Evolutionary conservation across 1,284 basidiomycete genomes (phyloP).

Genomic region (Ceratobasidium sp.): DNA sequence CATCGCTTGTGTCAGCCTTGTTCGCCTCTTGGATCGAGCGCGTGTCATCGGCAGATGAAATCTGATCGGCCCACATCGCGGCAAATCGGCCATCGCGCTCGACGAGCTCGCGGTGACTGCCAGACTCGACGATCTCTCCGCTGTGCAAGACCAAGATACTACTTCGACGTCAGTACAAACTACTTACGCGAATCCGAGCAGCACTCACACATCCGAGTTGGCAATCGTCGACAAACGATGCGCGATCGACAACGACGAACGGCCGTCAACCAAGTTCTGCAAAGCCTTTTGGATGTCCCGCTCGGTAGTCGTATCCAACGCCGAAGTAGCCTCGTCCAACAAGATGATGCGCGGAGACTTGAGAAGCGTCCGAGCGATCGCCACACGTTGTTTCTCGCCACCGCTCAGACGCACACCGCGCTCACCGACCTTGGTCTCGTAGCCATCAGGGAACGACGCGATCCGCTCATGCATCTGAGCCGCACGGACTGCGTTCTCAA

Average conservation of each 20-base stretch:
- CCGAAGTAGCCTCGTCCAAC: constrained; percentile 82
- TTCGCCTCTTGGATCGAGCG: constrained; percentile 50
- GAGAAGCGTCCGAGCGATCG: constrained; percentile 86
- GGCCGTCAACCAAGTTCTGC: constrained; percentile 74
- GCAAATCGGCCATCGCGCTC: constrained; percentile 78
- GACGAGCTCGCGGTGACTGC: constrained; percentile 79
- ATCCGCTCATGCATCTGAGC: constrained; percentile 88
- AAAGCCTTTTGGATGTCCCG: constrained; percentile 87
- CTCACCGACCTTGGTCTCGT: constrained; percentile 82
- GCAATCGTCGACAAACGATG: constrained; percentile 84
- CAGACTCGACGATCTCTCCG: constrained; percentile 83
- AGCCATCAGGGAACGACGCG: constrained; percentile 81
- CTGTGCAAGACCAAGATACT: constrained; percentile 87
- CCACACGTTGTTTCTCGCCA: constrained; percentile 88
- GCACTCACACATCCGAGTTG: constrained; percentile 73
- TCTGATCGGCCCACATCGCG: constrained; percentile 84
- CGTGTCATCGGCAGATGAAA: constrained; percentile 66
- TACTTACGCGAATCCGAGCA: constrained; percentile 49
- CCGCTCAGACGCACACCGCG: constrained; percentile 83
- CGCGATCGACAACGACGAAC: constrained; percentile 83
- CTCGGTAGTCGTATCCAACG: constrained; percentile 85
- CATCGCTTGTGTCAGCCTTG: constrained; percentile 64
- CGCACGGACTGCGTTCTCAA: constrained; percentile 77
- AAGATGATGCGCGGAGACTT: constrained; percentile 85
- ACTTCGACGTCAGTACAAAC: constrained; percentile 43